phyloP scores from a whole-genome alignment of 768 basidiomycete genomes.

The Boletus bicolor region DNA sequence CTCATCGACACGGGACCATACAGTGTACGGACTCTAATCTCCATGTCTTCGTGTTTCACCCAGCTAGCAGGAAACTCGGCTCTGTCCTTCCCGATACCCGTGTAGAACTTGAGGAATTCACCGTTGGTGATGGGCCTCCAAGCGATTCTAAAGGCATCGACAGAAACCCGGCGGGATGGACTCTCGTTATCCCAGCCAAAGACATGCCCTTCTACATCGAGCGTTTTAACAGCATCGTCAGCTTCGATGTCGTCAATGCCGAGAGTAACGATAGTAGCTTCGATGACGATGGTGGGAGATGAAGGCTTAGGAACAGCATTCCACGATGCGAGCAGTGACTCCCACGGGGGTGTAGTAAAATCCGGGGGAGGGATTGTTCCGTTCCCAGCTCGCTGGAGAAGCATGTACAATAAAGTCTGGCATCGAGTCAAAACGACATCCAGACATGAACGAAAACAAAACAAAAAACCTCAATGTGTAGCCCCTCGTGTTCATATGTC shows the following conservation, averaged over 20 bases:
- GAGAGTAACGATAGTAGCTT: slow-evolving; percentile 55
- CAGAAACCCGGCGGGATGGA: slow-evolving; percentile 57
- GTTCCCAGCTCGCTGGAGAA: slow-evolving; percentile 74
- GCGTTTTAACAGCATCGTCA: slow-evolving; percentile 48
- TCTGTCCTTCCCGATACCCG: slow-evolving; percentile 40
- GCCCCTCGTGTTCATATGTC: slow-evolving; percentile 86
- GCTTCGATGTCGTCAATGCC: slow-evolving; percentile 84
- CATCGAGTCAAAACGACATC: slow-evolving; percentile 2
- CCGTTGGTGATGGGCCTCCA: slow-evolving; percentile 88
- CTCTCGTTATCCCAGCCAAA: slow-evolving; percentile 97
- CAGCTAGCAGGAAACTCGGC: slow-evolving; percentile 33
- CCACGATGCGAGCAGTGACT: slow-evolving; percentile 47
- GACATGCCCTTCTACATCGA: slow-evolving; percentile 52
- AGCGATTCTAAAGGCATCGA: slow-evolving; percentile 71
- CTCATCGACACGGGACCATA: slow-evolving; percentile 81
- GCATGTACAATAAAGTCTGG: slow-evolving; percentile 90
- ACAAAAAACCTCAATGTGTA: slow-evolving; percentile 68
- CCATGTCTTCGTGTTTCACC: slow-evolving; percentile 15
- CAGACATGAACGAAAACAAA: not conserved
- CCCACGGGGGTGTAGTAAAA: slow-evolving; percentile 74
- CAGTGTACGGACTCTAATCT: slow-evolving; percentile 69
- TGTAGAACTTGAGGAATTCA: slow-evolving; percentile 73
- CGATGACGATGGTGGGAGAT: slow-evolving; percentile 50
- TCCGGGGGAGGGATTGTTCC: slow-evolving; percentile 78
- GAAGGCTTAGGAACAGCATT: slow-evolving; percentile 41